phyloP scores from a whole-genome alignment of 2,329 filamentous ascomycete species.

The Didymella exigua region DNA sequence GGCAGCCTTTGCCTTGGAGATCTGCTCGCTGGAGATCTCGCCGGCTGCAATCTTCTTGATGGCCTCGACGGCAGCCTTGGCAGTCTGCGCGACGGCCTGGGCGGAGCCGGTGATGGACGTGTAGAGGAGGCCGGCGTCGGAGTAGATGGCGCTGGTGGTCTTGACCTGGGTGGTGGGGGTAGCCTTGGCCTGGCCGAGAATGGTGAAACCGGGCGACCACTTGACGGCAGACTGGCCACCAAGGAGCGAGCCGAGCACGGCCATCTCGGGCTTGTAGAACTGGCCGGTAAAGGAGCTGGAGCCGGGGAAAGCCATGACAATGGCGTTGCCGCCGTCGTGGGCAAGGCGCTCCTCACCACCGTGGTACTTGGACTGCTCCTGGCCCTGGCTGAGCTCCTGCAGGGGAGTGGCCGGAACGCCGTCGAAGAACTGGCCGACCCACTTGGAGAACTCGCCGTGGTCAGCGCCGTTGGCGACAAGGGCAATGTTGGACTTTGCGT shows the following conservation, averaged over 20 bases:
- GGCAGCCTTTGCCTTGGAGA: conserved; percentile 88
- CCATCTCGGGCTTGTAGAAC: conserved; percentile 86
- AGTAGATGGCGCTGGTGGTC: conserved; percentile 84
- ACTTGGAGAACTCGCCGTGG: conserved; percentile 77
- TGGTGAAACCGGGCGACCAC: conserved; percentile 91
- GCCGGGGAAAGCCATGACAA: conserved; percentile 92
- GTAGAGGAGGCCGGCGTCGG: conserved; percentile 88
- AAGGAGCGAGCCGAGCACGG: conserved; percentile 85
- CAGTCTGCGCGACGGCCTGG: conserved; percentile 72
- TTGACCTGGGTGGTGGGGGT: conserved; percentile 70
- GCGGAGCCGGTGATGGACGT: conserved; percentile 81
- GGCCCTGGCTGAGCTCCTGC: conserved; percentile 59
- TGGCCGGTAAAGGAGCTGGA: conserved; percentile 74
- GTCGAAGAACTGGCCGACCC: conserved; percentile 92
- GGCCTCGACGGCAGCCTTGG: conserved; percentile 77
- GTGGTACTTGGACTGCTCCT: conserved; percentile 79
- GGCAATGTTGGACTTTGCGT: conserved; percentile 88
- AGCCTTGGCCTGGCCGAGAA: conserved; percentile 77
- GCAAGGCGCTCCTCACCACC: conserved; percentile 92
- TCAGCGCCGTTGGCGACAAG: conserved; percentile 88
- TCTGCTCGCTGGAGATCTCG: conserved; percentile 78
- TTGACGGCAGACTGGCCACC: conserved; percentile 92
- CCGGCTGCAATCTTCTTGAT: conserved; percentile 82
- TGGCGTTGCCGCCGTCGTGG: conserved; percentile 75
- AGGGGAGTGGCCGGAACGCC: conserved; percentile 60